These are phyloP conservation scores for Quercus robur DNA, from an alignment of 306 rosid species.

Conservation along the genomic window DNA sequence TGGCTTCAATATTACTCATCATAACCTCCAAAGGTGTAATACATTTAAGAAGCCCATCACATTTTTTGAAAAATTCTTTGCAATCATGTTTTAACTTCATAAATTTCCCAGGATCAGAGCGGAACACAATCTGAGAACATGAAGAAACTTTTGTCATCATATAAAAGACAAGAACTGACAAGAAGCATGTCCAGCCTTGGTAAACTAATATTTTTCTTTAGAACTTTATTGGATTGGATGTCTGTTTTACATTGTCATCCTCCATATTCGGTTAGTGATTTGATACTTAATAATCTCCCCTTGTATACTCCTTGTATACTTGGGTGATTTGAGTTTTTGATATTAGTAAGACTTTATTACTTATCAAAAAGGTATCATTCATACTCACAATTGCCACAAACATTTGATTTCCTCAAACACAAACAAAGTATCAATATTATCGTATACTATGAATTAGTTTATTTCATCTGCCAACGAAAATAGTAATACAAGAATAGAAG, in stretches of 20 bases:
- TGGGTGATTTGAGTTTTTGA: no score
- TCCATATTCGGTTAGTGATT: no score
- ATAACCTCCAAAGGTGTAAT: constrained; percentile 37
- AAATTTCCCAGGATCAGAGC: constrained; percentile 62
- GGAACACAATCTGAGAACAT: constrained; percentile 60
- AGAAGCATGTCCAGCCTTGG: not conserved
- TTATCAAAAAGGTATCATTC: no score
- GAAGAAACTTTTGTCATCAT: constrained; percentile 11
- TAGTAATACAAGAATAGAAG: constrained; percentile 9
- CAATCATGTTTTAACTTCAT: constrained; percentile 67
- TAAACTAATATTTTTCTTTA: not conserved
- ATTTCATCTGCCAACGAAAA: not conserved
- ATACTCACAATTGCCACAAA: not conserved
- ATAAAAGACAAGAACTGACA: not conserved
- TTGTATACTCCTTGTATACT: no score
- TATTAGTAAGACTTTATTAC: no score
- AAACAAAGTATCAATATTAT: not conserved
- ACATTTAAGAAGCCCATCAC: constrained; percentile 57
- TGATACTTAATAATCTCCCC: no score
- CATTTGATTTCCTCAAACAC: not conserved
- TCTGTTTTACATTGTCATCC: no score
- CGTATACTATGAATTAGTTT: not conserved
- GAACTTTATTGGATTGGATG: no score
- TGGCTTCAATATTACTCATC: constrained; percentile 33
- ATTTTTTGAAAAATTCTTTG: constrained; percentile 53